Conservation (phyloP, 129 eudicot species). For the Chrysanthemum seticuspe region DNA sequence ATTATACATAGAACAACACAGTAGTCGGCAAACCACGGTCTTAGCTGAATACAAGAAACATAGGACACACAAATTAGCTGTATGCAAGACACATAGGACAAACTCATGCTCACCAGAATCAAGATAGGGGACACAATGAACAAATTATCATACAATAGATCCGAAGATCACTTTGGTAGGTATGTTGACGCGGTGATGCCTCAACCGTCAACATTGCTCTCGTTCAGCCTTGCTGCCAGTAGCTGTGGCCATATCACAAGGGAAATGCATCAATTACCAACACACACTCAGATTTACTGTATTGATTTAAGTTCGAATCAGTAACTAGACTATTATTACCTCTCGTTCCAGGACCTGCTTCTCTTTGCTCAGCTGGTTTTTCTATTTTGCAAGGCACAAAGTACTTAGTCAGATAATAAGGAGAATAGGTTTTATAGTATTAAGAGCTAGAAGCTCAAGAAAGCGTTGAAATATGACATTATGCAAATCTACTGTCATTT, state of each 20-base stretch:
- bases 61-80: too few species aligned
- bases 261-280: neutral
- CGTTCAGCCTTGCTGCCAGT: conserved; percentile 6
- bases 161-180: neutral
- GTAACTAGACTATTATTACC: conserved; percentile 5
- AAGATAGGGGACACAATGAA: neutral
- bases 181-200: neutral
- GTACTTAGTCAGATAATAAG: neutral
- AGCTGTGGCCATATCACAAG: conserved; percentile 8
- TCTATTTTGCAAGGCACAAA: conserved; percentile 15
- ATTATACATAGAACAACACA: neutral
- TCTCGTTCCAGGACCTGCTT: conserved; percentile 25
- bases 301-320: conserved; percentile 4
- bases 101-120: neutral
- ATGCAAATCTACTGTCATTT: too few species aligned
- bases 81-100: neutral
- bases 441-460: neutral
- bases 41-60: too few species aligned
- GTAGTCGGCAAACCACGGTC: neutral
- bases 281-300: neutral
- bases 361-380: conserved; percentile 25
- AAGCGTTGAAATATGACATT: neutral
- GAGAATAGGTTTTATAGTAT: neutral
- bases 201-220: neutral
- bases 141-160: neutral